Base-by-base conservation (phyloP, 1,284 basidiomycete species). In the Pisolithus thermaeus region DNA sequence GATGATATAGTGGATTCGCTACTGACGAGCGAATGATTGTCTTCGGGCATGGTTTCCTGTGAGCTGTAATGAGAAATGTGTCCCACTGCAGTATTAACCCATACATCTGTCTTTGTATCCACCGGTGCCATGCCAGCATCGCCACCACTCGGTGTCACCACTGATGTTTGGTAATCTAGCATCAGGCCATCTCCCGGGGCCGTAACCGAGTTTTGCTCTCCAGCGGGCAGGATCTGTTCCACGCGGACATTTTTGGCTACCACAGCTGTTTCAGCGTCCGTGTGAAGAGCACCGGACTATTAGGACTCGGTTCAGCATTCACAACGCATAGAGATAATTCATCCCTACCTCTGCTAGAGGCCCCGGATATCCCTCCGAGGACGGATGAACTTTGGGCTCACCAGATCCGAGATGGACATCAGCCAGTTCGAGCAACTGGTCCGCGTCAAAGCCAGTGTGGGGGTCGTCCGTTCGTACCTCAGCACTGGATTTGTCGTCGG, bases 371-470 rank as follows among this genome's bases (percentile, higher is more conserved):
- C 9, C 48, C 27, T 43, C 32, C 8, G 16, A 7, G 1, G 8
- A 20, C 12, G 27, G 16, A 22, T 22, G 18, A 12, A 32, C 32
- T 14, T 35, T 12, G 12, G 12, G 32, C 28, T 42, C 40, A n/a
- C 35, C 22, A 37, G 50, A 50, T 14, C 51, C 58, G 23, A 62
- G 49, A 40, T 63, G 61, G 22, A 63, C 61, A 14, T 63, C 64
- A 32, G 54, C 64, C 22, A 63, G 55, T 12, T 60, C 57, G 47
- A 66, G 50, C 44, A 65, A 47, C 36, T 47, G 14, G 23, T 65
- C 64, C 36, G 53, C 2, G 36, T 58, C 63, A 23, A 65, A 57
- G 9, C 30, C 22, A 11, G 36, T 3, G 20, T 7, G 22, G 27
- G 39, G 1, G 7, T 14, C 32, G 35, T 4, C 4, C 9, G 39